These are phyloP conservation scores for Exophiala bonariae DNA, from an alignment of 2,329 filamentous ascomycete genomes.

Conservation along the genomic window DNA sequence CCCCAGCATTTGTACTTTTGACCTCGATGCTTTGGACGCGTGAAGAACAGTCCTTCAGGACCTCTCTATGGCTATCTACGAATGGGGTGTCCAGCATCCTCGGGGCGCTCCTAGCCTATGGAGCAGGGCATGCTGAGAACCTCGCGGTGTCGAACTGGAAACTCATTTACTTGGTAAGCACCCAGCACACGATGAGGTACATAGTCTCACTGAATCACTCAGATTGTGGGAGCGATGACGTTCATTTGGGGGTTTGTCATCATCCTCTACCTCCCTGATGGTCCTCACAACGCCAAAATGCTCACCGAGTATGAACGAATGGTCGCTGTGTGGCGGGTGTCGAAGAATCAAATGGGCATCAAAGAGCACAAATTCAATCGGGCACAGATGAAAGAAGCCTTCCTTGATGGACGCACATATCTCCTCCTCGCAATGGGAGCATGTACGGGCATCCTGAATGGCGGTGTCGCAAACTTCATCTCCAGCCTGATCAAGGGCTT, in stretches of 20 bases:
- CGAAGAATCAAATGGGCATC: conserved; percentile 44
- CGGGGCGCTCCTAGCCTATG: conserved; percentile 38
- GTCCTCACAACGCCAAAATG: conserved; percentile 39
- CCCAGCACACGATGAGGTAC: background rate
- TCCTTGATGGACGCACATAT: conserved; percentile 40
- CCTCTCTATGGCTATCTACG: conserved; percentile 37
- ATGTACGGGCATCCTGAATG: conserved; percentile 49
- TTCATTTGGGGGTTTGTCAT: conserved; percentile 42
- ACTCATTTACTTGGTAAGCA: conserved; percentile 39
- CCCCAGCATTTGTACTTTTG: conserved; percentile 33
- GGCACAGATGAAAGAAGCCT: conserved; percentile 39
- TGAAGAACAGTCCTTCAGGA: conserved; percentile 38
- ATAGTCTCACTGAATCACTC: background rate
- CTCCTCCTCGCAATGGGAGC: conserved; percentile 44
- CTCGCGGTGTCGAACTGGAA: conserved; percentile 32
- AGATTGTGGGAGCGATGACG: conserved; percentile 44
- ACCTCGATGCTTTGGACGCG: conserved; percentile 41
- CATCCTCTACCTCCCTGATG: conserved; percentile 39
- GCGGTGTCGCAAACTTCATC: conserved; percentile 51
- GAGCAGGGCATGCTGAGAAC: conserved; percentile 35
- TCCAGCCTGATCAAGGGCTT: conserved; percentile 48
- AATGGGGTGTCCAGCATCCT: conserved; percentile 40
- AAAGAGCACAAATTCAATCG: conserved; percentile 38
- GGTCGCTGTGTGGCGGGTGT: conserved; percentile 42
- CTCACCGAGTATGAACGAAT: conserved; percentile 40